A percentile compares a stretch with the other conserved stretches of the same genome.
These are phyloP conservation scores for Clavaria fumosa DNA, from an alignment of 768 basidiomycete species.

Conservation along the genomic window DNA sequence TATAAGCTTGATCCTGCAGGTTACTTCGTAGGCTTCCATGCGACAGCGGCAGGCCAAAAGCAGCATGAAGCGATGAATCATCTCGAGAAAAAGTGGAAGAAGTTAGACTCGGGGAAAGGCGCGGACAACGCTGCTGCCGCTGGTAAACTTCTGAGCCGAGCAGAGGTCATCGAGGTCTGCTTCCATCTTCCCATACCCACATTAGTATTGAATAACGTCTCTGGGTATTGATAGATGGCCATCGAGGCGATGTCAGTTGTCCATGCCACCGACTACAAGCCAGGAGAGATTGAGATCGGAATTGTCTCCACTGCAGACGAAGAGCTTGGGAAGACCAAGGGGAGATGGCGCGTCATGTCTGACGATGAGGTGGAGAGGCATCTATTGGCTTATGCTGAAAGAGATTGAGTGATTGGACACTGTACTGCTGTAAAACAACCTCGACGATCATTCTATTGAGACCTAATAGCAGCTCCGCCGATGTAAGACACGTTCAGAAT, in stretches of 20 bases:
- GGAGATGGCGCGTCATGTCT: slow-evolving; percentile 66
- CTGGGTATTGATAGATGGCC: slow-evolving; percentile 47
- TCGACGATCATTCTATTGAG: no score
- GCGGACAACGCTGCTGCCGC: slow-evolving; percentile 68
- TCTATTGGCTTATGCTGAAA: slow-evolving; percentile 78
- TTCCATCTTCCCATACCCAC: not conserved
- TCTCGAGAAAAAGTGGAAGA: slow-evolving; percentile 98
- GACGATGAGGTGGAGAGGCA: slow-evolving; percentile 68
- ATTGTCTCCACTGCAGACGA: slow-evolving; percentile 68
- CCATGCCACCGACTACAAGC: slow-evolving; percentile 91
- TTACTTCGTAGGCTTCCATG: slow-evolving; percentile 97
- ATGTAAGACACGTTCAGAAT: not conserved
- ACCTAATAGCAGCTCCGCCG: no score
- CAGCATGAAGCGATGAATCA: slow-evolving; percentile 99
- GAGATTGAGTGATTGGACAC: slow-evolving; percentile 34
- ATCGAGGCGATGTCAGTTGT: slow-evolving; percentile 92
- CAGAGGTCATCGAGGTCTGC: slow-evolving; percentile 81
- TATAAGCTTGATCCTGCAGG: slow-evolving; percentile 99
- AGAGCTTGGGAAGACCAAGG: slow-evolving; percentile 56
- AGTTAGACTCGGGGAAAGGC: slow-evolving; percentile 62
- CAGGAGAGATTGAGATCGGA: slow-evolving; percentile 91
- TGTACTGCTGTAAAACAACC: not conserved
- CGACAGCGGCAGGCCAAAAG: slow-evolving; percentile 90
- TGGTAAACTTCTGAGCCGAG: slow-evolving; percentile 53
- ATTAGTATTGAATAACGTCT: slow-evolving; percentile 2